phyloP scores from a whole-genome alignment of 495 filamentous ascomycete species.

The Echria macrotheca region DNA sequence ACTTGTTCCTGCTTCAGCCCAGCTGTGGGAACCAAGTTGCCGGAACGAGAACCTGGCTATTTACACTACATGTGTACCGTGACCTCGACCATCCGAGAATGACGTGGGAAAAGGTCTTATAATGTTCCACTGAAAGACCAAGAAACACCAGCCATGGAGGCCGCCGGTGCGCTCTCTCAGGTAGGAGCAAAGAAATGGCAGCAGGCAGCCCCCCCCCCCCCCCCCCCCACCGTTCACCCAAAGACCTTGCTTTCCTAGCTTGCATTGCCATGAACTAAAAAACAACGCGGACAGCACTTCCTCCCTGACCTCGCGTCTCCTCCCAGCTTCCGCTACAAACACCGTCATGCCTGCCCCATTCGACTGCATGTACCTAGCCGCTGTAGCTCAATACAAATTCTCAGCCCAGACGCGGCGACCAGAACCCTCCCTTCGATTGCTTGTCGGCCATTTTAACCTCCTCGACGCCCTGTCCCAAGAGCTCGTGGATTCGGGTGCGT shows the following conservation, averaged over 20 bases:
- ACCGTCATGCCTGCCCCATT: not conserved
- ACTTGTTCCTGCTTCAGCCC: not conserved
- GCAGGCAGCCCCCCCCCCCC: not conserved
- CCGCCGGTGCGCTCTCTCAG: constrained; percentile 1
- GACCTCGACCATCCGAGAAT: constrained; percentile 1
- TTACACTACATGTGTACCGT: constrained; percentile 1
- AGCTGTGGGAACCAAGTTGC: constrained; percentile 1
- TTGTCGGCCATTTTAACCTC: constrained; percentile 3
- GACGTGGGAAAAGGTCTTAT: not conserved
- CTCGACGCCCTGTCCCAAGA: not conserved
- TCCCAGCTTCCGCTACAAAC: constrained; percentile 1
- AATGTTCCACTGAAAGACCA: constrained; percentile 2
- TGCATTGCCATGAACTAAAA: constrained; percentile 1
- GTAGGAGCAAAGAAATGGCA: constrained; percentile 3
- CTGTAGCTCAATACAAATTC: not conserved
- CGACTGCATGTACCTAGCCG: constrained; percentile 1
- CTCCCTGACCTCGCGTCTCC: not conserved
- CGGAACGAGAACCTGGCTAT: constrained; percentile 1
- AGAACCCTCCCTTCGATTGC: constrained; percentile 2
- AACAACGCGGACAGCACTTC: not conserved
- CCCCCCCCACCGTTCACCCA: not conserved
- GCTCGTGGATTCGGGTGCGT: constrained; percentile 2
- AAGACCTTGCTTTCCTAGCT: constrained; percentile 1
- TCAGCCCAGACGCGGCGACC: constrained; percentile 1
- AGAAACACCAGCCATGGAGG: constrained; percentile 3